These are phyloP conservation scores for Coemansia biformis DNA, from an alignment of 192 early-diverging fungal species.

Conservation along the genomic window DNA sequence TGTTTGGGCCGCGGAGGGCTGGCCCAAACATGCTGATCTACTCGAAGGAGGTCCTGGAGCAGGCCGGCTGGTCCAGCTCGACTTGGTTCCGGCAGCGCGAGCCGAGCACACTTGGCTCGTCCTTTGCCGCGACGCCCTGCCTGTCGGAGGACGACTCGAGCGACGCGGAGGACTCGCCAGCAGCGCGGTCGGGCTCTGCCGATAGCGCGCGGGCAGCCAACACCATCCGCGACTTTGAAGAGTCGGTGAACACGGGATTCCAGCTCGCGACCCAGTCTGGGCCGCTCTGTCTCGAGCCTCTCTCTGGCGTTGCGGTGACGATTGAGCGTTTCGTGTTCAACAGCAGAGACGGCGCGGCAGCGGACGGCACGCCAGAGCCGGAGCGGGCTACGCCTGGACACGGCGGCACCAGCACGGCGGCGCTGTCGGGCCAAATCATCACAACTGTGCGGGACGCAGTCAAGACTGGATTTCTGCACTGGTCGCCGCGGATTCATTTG, in stretches of 20 bases:
- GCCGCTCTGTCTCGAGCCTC: slow-evolving; percentile 90
- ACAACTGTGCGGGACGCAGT: slow-evolving; percentile 79
- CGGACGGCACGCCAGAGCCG: background rate
- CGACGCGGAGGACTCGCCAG: slow-evolving; percentile 1
- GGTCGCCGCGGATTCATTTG: slow-evolving; percentile 90
- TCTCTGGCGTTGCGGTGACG: slow-evolving; percentile 68
- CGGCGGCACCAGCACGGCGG: slow-evolving; percentile 5
- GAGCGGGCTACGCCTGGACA: background rate
- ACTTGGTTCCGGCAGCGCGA: slow-evolving; percentile 33
- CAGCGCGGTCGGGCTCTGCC: background rate
- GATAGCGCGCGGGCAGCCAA: slow-evolving; percentile 25
- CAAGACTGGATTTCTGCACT: slow-evolving; percentile 77
- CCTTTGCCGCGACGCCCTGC: slow-evolving; percentile 29
- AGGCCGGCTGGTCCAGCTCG: slow-evolving; percentile 11
- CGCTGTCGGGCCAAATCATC: slow-evolving; percentile 76
- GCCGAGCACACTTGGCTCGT: slow-evolving; percentile 3
- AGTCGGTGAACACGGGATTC: slow-evolving; percentile 83
- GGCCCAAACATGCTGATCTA: slow-evolving; percentile 49
- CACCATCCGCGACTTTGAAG: slow-evolving; percentile 63
- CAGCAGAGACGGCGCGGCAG: background rate
- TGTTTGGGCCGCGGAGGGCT: slow-evolving; percentile 30
- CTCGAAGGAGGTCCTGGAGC: slow-evolving; percentile 21
- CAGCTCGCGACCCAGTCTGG: slow-evolving; percentile 85
- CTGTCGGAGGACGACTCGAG: slow-evolving; percentile 31
- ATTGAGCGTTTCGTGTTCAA: slow-evolving; percentile 28